Evolutionary conservation across 495 filamentous ascomycete species (phyloP), one percentile per base, ranked within the genome.

Genomic region (Aeminium ludgeri): DNA sequence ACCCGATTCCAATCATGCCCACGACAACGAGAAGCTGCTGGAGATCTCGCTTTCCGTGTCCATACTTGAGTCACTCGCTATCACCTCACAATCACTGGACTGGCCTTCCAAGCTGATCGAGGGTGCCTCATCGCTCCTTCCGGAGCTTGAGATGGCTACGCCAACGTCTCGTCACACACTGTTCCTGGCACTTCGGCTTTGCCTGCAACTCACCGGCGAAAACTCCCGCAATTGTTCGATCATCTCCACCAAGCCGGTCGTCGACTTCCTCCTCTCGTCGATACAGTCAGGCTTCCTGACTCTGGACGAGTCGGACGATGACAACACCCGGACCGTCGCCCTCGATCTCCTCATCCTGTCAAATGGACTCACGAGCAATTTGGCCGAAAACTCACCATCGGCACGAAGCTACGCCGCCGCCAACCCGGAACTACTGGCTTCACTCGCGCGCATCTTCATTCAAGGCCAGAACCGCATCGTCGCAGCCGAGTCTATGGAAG

Each of bases 161-260:
- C 10, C 30, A 27, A 36, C 4, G 16, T 28, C 33, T 1, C 20
- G 20, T 2, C 43, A 51, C 38, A 34, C 48, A 6, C 32, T 41
- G 2, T 51, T 51, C 40, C 44, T 51, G 0, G 37, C 54, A 4
- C 63, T 92, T 35, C 75, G 82, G 40, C 73, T 96, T 19, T 70
- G 77, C 34, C 65, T 95, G 49, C 95, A 95, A 59, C 62, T 87
- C 12, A 89, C 86, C 12, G 94, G 95, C 60, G 82, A 82, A 50
- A 82, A 80, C 41, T 54, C 69, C 1, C 60, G 62, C 11, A 70
- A 81, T 23, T 84, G 80, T 39, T 67, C 74, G 19, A 51, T 65
- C 19, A 80, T 93, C 53, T 67, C 62, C 10, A 58, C 66, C 11
- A 65, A 65, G 0, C 54, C 82, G 37, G 57, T 86, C 18, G 61